phyloP scores from a whole-genome alignment of 805 yeast species.

The Candida oleophila region DNA sequence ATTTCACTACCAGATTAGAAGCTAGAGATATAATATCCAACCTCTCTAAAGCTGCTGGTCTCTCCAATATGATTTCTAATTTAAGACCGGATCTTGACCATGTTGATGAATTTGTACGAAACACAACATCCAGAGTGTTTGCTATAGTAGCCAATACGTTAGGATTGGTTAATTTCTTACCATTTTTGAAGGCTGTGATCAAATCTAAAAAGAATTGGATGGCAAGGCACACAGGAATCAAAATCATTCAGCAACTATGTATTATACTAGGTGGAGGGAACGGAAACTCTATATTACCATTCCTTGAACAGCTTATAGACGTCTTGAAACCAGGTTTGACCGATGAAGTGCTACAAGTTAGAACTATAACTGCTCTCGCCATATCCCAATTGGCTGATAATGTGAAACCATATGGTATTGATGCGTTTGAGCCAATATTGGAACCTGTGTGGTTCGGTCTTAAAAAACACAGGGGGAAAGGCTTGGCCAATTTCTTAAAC shows the following conservation, averaged over 20 bases:
- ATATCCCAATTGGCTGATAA: conserved; percentile 76
- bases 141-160: conserved; percentile 82
- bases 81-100: conserved; percentile 82
- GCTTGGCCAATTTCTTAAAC: conserved; percentile 70
- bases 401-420: conserved; percentile 85
- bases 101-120: conserved; percentile 76
- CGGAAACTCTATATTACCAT: conserved; percentile 59
- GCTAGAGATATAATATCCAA: conserved; percentile 78
- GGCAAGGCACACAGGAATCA: conserved; percentile 81
- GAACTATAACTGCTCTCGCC: conserved; percentile 70
- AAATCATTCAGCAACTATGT: conserved; percentile 75
- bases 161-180: conserved; percentile 69
- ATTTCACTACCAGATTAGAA: conserved; percentile 67
- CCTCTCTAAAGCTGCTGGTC: conserved; percentile 78
- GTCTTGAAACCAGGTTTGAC: conserved; percentile 57
- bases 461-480: conserved; percentile 71
- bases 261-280: conserved; percentile 62
- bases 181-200: conserved; percentile 80
- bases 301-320: conserved; percentile 60
- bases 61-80: conserved; percentile 73
- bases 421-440: conserved; percentile 70
- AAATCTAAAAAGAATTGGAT: conserved; percentile 74
- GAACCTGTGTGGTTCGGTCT: conserved; percentile 84
- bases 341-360: conserved; percentile 68
- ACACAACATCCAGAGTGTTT: conserved; percentile 71